Base-by-base conservation (phyloP, 495 filamentous ascomycete genomes). In the Xylaria bambusicola region DNA sequence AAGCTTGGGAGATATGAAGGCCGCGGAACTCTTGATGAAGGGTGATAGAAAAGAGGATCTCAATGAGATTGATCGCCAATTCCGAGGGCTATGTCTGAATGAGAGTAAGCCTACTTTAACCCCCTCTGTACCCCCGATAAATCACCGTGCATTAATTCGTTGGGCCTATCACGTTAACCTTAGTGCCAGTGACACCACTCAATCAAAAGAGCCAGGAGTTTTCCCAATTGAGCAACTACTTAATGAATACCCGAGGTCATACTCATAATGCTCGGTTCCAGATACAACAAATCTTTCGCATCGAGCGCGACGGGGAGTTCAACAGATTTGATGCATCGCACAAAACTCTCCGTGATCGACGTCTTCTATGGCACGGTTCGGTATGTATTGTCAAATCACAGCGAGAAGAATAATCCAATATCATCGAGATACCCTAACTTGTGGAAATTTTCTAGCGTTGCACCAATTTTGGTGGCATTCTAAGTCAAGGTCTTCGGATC, bases 321-420 rank as follows among this genome's bases (percentile, higher is more conserved):
- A 84, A 86, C 0, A 84, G 89, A 3, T 91, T 92, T 69, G 68
- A 81, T 2, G 72, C 80, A n/a, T 83, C 79, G 3, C 69, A 81
- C 21, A 75, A 69, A 0, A 46, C 77, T 26, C 48, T 62, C 15
- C 60, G 63, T 51, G 80, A 92, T 63, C 83, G 87, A 27, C 83
- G 87, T 21, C 84, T 95, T 9, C 80, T 96, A 3, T 96, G 92
- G 92, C 92, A 96, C 66, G 91, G 90, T 7, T 88, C 85, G 18
- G 36, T 38, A 38, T 13, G 36, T 38, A 38, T 38, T 38, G 3
- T 13, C 13, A 13, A 6, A 38, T 38, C n/a, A n/a, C n/a, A n/a
- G n/a, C n/a, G n/a, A n/a, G n/a, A n/a, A n/a, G n/a, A n/a, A n/a
- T n/a, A n/a, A n/a, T n/a, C n/a, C n/a, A n/a, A n/a, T n/a, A n/a